phyloP scores from a whole-genome alignment of 2,329 filamentous ascomycete genomes.

The Alternaria postmessia region DNA sequence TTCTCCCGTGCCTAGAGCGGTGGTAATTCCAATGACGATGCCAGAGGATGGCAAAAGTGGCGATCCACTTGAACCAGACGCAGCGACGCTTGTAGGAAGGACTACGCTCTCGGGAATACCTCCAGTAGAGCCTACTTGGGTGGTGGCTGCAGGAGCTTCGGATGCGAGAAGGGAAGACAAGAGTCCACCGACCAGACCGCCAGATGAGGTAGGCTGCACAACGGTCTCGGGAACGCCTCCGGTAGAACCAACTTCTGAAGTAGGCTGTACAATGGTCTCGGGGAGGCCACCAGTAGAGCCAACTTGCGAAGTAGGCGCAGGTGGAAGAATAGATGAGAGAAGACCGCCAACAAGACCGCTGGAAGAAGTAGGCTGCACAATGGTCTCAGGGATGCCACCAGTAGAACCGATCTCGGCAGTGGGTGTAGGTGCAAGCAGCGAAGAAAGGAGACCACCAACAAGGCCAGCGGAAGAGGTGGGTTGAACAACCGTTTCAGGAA shows the following conservation, averaged over 20 bases:
- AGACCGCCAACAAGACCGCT: slow-evolving; percentile 17
- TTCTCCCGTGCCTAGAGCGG: slow-evolving; percentile 40
- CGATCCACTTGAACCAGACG: slow-evolving; percentile 4
- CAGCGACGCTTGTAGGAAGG: slow-evolving; percentile 28
- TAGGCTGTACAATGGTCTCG: slow-evolving; percentile 16
- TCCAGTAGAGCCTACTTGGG: slow-evolving; percentile 33
- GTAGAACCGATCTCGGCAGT: slow-evolving; percentile 15
- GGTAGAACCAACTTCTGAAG: slow-evolving; percentile 24
- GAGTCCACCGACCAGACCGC: slow-evolving; percentile 17
- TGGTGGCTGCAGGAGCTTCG: slow-evolving; percentile 21
- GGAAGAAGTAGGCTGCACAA: slow-evolving; percentile 15
- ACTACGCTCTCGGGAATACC: slow-evolving; percentile 32
- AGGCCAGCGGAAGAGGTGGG: slow-evolving; percentile 24
- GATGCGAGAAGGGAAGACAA: slow-evolving; percentile 22
- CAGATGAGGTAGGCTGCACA: slow-evolving; percentile 14
- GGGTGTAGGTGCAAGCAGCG: slow-evolving; percentile 22
- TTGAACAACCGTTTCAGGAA: slow-evolving; percentile 18
- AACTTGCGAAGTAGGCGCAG: slow-evolving; percentile 22
- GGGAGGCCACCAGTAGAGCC: slow-evolving; percentile 25
- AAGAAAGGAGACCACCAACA: slow-evolving; percentile 23
- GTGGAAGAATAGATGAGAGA: slow-evolving; percentile 22
- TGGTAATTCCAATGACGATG: slow-evolving; percentile 49
- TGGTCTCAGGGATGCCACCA: slow-evolving; percentile 22
- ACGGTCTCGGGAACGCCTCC: slow-evolving; percentile 25
- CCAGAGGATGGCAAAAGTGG: slow-evolving; percentile 26